Evolutionary conservation across 2,329 filamentous ascomycete genomes (phyloP).

Genomic region (Alternaria ethzedia): DNA sequence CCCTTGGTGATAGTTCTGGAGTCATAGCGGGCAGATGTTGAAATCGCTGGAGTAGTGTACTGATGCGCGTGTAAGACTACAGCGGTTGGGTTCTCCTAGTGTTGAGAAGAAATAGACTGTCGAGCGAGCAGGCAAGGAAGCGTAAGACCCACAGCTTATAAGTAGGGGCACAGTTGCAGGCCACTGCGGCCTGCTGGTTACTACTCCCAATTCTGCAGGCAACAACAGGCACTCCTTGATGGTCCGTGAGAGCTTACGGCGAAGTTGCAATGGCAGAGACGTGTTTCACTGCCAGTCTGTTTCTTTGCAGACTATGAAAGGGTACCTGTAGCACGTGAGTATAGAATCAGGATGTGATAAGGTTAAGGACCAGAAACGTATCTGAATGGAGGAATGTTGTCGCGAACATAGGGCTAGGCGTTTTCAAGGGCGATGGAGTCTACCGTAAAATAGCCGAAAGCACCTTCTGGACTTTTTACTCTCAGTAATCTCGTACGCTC

Average conservation of each 20-base stretch:
- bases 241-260: too few species aligned
- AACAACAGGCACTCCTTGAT: neutral
- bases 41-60: neutral
- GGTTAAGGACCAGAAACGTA: rapidly evolving
- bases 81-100: neutral
- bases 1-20: neutral
- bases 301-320: neutral
- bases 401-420: too few species aligned
- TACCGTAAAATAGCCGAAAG: too few species aligned
- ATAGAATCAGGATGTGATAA: too few species aligned
- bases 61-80: neutral
- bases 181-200: neutral
- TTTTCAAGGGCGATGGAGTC: too few species aligned
- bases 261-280: neutral
- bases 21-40: neutral
- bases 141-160: neutral
- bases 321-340: too few species aligned
- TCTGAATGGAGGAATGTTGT: too few species aligned
- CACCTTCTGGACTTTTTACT: too few species aligned
- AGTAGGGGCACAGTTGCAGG: neutral
- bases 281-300: neutral
- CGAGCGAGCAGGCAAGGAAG: neutral
- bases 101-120: neutral
- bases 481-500: too few species aligned
- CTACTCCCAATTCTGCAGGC: neutral